These are phyloP conservation scores for Pyrenula aspistea DNA, from an alignment of 495 filamentous ascomycete genomes.

Conservation along the genomic window DNA sequence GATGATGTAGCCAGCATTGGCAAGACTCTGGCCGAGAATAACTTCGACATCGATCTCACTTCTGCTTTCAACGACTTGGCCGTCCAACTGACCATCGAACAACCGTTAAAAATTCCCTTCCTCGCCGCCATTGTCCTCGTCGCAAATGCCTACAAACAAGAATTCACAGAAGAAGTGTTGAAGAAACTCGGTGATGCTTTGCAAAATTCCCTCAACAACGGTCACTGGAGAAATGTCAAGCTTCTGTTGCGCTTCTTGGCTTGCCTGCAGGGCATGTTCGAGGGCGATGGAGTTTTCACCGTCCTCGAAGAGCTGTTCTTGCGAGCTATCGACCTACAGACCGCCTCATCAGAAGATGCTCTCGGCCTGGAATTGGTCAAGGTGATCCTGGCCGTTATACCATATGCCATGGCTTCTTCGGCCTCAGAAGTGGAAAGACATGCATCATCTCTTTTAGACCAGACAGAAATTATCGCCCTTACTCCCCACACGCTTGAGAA, in stretches of 20 bases:
- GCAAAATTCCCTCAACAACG: constrained; percentile 51
- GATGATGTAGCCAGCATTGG: constrained; percentile 72
- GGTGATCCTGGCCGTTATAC: constrained; percentile 84
- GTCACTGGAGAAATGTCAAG: constrained; percentile 85
- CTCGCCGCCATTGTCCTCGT: constrained; percentile 69
- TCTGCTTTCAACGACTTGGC: constrained; percentile 57
- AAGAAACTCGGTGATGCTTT: constrained; percentile 40
- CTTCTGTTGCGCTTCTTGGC: constrained; percentile 77
- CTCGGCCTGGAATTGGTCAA: constrained; percentile 88
- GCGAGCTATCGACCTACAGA: constrained; percentile 78
- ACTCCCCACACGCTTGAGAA: constrained; percentile 72
- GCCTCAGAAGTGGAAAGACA: constrained; percentile 51
- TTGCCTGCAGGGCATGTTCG: constrained; percentile 64
- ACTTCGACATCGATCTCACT: constrained; percentile 64
- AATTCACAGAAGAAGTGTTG: constrained; percentile 58
- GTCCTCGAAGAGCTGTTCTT: constrained; percentile 76
- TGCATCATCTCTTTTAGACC: constrained; percentile 69
- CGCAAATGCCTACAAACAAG: constrained; percentile 59
- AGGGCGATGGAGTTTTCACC: constrained; percentile 77
- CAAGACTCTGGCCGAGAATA: constrained; percentile 62
- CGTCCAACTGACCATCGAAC: constrained; percentile 75
- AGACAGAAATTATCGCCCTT: constrained; percentile 82
- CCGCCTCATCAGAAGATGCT: constrained; percentile 80
- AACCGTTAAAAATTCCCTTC: constrained; percentile 94
- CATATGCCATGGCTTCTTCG: constrained; percentile 73